Evolutionary conservation across 2,329 filamentous ascomycete species (phyloP), one percentile per base, ranked within the genome.

Genomic region (Aspergillus melleus): DNA sequence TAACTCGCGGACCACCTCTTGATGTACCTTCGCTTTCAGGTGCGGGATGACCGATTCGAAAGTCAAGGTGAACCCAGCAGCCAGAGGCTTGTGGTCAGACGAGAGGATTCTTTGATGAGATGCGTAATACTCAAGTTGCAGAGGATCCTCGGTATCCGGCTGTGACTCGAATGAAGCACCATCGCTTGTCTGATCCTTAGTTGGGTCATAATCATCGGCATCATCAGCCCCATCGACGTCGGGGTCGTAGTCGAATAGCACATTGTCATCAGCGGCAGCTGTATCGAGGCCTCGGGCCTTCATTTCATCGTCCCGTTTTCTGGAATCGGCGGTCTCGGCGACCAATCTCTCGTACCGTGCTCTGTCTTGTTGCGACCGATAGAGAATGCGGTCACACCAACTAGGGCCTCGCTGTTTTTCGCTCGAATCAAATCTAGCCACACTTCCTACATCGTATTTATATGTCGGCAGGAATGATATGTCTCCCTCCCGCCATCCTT

Each of bases 371-470:
- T 89, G 86, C 2, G 92, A 95, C 8, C 94, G 85, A 73, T 88
- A 99, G 0, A 99, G 77, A 50, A 99, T 93, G 16, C 95, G 89
- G 77, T 99, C 95, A 73, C 95, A 99, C 94, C 95, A 99, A 72
- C 92, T 96, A 2, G 95, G 95, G 2, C 91, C 90, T 55, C 96
- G 86, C 64, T 89, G 89, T 79, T 99, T 99, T 72, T 98, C 95
- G 66, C 93, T 96, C 0, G 93, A 92, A 77, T 99, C 96, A 72
- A 97, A 99, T 30, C 92, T 84, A 2, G 91, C 91, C 32, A 96
- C 86, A 30, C 90, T 96, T n/a, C 95, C 95, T 29, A 96, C 83
- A 70, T 99, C 96, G 68, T 99, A 99, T 75, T 99, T 99, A 77
- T 99, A 99, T 0, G 95, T 96, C 1, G 95, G 95, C 16, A 98